phyloP scores from a whole-genome alignment of 202 grass and related monocot genomes.

The Elaeis oleifera region DNA sequence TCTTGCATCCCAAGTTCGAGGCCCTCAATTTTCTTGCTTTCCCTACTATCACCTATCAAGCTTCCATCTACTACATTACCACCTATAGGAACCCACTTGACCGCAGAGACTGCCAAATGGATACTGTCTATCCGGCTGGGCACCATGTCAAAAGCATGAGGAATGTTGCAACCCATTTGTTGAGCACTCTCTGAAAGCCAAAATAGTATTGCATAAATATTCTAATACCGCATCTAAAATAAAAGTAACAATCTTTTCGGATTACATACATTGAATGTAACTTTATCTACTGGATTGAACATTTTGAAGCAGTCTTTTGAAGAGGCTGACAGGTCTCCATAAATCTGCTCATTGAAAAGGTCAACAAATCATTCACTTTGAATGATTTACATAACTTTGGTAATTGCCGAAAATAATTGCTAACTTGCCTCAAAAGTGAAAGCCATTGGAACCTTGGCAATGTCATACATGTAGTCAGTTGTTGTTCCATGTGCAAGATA shows the following conservation, averaged over 20 bases:
- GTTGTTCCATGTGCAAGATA: conserved; percentile 97
- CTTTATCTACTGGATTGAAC: conserved; percentile 88
- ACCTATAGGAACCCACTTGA: conserved; percentile 25
- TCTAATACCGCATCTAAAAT: too few species aligned
- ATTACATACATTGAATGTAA: conserved; percentile 56
- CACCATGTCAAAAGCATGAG: conserved; percentile 73
- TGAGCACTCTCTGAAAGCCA: conserved; percentile 50
- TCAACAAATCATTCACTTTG: neutral
- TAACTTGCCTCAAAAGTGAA: conserved; percentile 91
- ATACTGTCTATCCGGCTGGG: conserved; percentile 25
- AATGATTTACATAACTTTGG: neutral
- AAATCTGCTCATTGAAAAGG: conserved; percentile 47
- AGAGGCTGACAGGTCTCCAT: conserved; percentile 73
- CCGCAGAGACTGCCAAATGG: conserved; percentile 22
- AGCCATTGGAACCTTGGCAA: conserved; percentile 80
- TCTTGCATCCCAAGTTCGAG: conserved; percentile 88
- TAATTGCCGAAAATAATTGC: neutral
- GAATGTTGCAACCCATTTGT: conserved; percentile 77
- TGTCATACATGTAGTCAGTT: conserved; percentile 86
- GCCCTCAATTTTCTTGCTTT: conserved; percentile 47
- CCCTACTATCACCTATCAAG: conserved; percentile 16
- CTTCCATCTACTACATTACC: conserved; percentile 31
- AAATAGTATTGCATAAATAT: too few species aligned
- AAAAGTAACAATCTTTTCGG: neutral
- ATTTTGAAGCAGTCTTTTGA: conserved; percentile 79